Conservation (phyloP, 1,284 basidiomycete genomes). For the Acaromyces ingoldii region DNA sequence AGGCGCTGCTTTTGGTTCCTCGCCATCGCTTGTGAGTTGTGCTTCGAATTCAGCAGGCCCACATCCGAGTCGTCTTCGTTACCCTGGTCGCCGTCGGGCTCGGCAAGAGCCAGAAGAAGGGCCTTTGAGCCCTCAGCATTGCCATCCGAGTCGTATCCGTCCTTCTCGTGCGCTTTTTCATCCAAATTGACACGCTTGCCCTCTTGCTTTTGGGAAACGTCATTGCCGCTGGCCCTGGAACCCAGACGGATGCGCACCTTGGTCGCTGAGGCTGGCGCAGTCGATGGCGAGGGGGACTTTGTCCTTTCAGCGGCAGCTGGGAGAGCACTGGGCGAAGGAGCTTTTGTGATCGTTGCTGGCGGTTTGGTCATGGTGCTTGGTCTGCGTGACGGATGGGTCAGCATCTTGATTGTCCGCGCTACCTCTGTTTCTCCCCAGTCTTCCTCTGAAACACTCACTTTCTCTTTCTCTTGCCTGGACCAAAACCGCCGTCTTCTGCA, state of each 20-base stretch:
- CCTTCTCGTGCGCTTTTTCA: background rate
- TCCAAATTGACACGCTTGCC: background rate
- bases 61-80: conserved; percentile 4
- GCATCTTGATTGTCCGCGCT: background rate
- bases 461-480: conserved; percentile 6
- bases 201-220: background rate
- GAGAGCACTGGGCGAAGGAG: background rate
- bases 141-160: conserved; percentile 6
- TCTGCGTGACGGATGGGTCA: background rate
- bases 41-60: background rate
- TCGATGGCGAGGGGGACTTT: background rate
- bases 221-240: background rate
- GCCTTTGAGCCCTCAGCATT: background rate
- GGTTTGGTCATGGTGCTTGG: conserved; percentile 9
- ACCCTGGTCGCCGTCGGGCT: conserved; percentile 1
- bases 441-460: background rate
- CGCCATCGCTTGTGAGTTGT: background rate
- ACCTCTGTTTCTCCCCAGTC: no score
- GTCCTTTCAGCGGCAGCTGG: background rate
- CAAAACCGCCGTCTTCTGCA: background rate
- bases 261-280: background rate
- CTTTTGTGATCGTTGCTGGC: conserved; percentile 7
- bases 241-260: background rate
- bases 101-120: background rate
- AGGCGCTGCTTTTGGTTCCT: background rate